phyloP scores from a whole-genome alignment of 2,329 filamentous ascomycete species.

The Chlorencoelia australis region DNA sequence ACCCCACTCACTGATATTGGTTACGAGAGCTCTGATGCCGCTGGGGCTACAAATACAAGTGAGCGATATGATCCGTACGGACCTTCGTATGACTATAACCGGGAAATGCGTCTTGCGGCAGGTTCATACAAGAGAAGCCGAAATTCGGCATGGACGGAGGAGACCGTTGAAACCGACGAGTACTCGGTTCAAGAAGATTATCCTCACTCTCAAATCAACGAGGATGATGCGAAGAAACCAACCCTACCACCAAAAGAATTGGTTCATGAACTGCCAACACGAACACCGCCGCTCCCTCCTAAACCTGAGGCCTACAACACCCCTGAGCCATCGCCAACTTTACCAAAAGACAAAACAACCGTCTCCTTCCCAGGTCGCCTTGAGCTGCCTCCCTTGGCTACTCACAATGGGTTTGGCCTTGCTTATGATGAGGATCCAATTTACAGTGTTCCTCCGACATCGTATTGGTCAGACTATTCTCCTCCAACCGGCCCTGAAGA shows the following conservation, averaged over 20 bases:
- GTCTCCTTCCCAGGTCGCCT: slow-evolving; percentile 9
- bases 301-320: slow-evolving; percentile 21
- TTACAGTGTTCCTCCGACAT: slow-evolving; percentile 12
- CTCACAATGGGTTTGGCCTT: slow-evolving; percentile 19
- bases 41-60: slow-evolving; percentile 10
- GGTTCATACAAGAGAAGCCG: slow-evolving; percentile 15
- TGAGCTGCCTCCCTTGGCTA: slow-evolving; percentile 17
- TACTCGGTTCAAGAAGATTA: slow-evolving; percentile 14
- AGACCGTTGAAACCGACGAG: slow-evolving; percentile 21
- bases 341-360: slow-evolving; percentile 5
- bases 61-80: slow-evolving; percentile 12
- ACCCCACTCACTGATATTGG: slow-evolving; percentile 25
- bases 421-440: slow-evolving; percentile 10
- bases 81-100: slow-evolving; percentile 12
- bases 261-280: slow-evolving; percentile 26
- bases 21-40: slow-evolving; percentile 24
- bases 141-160: slow-evolving; percentile 24
- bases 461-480: slow-evolving; percentile 18
- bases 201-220: slow-evolving; percentile 4
- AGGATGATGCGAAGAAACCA: slow-evolving; percentile 28
- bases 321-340: slow-evolving; percentile 17
- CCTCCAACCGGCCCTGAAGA: slow-evolving; percentile 13
- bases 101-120: slow-evolving; percentile 11
- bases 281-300: slow-evolving; percentile 24
- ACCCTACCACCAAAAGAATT: slow-evolving; percentile 36